Conservation (phyloP, 2,329 filamentous ascomycete species). For the Fusarium lyarnte region DNA sequence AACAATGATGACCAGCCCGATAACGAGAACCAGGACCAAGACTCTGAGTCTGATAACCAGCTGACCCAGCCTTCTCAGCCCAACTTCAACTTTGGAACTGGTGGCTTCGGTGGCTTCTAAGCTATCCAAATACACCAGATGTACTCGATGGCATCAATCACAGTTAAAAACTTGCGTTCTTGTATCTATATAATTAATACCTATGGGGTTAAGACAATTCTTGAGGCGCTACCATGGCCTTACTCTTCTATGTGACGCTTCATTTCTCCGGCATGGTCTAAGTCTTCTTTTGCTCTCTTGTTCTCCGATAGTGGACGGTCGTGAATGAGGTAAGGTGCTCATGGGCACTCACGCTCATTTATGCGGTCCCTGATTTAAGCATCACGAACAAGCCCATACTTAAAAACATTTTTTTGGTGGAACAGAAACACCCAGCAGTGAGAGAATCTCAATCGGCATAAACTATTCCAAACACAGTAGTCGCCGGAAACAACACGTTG, state of each 20-base stretch:
- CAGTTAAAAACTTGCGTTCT: neutral
- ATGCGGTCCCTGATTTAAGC: neutral
- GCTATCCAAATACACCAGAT: too few relatives aligned
- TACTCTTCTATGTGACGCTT: neutral
- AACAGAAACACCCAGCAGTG: too few relatives aligned
- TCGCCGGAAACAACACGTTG: neutral
- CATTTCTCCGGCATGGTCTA: neutral
- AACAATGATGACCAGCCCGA: neutral
- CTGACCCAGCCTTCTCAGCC: neutral
- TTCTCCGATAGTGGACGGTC: too few relatives aligned
- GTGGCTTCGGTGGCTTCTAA: constrained; percentile 7
- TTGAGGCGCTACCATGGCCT: neutral
- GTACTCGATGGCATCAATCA: neutral
- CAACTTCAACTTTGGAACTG: neutral
- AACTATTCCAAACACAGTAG: neutral
- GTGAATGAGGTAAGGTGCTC: neutral
- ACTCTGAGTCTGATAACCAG: neutral
- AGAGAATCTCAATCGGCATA: neutral
- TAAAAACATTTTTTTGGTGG: neutral
- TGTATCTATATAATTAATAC: constrained; percentile 4
- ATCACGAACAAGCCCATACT: accelerated
- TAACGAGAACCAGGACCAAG: neutral
- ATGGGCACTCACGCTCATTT: neutral
- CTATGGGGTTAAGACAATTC: neutral
- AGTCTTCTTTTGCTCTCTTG: neutral